phyloP scores from a whole-genome alignment of 371 early-diverging fungal species.

The Apophysomyces sp. region DNA sequence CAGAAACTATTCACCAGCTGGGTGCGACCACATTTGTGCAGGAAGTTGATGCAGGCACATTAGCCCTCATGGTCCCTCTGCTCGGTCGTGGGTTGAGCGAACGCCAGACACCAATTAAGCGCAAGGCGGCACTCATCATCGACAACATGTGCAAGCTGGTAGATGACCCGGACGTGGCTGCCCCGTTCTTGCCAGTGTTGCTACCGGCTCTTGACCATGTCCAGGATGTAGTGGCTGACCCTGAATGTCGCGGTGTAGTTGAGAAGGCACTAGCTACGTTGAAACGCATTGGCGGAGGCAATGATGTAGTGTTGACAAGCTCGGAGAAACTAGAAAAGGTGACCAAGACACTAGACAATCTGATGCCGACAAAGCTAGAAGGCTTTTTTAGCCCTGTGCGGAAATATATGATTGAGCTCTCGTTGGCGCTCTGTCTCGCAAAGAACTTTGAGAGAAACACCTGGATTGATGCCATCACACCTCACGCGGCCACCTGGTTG shows the following conservation, averaged over 20 bases:
- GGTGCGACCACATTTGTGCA: conserved; percentile 73
- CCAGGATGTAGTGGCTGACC: conserved; percentile 74
- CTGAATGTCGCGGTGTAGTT: conserved; percentile 71
- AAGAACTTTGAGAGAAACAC: conserved; percentile 29
- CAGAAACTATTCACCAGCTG: conserved; percentile 62
- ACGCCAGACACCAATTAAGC: conserved; percentile 61
- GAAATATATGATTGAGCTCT: conserved; percentile 45
- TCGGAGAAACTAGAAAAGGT: conserved; percentile 47
- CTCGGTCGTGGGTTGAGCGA: conserved; percentile 70
- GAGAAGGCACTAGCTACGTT: conserved; percentile 46
- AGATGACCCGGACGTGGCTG: conserved; percentile 73
- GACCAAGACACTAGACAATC: conserved; percentile 30
- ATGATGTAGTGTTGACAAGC: conserved; percentile 27
- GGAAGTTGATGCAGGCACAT: conserved; percentile 74
- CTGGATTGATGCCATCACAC: conserved; percentile 1
- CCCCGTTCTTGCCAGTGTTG: conserved; percentile 76
- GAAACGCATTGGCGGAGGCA: conserved; percentile 32
- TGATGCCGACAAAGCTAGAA: conserved; percentile 36
- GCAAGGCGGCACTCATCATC: conserved; percentile 79
- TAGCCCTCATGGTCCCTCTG: conserved; percentile 79
- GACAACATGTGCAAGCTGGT: conserved; percentile 86
- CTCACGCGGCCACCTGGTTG: conserved; percentile 42
- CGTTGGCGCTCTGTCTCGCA: conserved; percentile 32
- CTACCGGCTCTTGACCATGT: conserved; percentile 74
- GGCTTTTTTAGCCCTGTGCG: conserved; percentile 25